Percentiles rank a stretch among this genome's conserved stretches.
Conservation (phyloP, 2,329 filamentous ascomycete species). For the Pseudocercospora pini-densiflorae region DNA sequence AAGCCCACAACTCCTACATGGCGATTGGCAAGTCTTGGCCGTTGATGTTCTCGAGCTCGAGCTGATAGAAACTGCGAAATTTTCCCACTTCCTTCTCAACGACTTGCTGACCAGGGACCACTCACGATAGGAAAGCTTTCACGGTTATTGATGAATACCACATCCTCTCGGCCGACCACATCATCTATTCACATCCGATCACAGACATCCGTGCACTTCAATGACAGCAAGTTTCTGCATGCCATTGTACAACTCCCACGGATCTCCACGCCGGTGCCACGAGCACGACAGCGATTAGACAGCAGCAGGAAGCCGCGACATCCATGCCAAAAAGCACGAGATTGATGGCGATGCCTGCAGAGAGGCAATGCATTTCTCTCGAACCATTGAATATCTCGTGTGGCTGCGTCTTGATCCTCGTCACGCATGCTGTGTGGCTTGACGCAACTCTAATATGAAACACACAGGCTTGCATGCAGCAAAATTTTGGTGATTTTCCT, state of each 20-base stretch:
- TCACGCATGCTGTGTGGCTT: slow-evolving; percentile 4
- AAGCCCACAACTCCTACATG: not conserved
- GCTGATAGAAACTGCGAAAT: not conserved
- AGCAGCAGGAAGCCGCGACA: slow-evolving; percentile 5
- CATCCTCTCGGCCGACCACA: not conserved
- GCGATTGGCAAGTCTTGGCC: slow-evolving; percentile 1
- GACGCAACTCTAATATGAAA: not conserved
- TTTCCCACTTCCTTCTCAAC: slow-evolving; percentile 2
- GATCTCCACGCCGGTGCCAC: slow-evolving; percentile 3
- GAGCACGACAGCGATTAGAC: slow-evolving; percentile 1
- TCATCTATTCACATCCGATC: not conserved
- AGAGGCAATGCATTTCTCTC: not conserved
- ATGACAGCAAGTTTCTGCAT: slow-evolving; percentile 2
- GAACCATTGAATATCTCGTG: not conserved
- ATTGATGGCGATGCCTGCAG: slow-evolving; percentile 1
- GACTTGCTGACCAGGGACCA: not conserved
- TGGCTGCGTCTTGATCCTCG: slow-evolving; percentile 7
- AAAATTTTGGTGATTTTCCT: no score
- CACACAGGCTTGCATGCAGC: not conserved
- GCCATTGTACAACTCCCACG: not conserved
- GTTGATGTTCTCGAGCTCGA: not conserved
- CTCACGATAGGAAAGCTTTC: not conserved
- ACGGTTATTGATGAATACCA: not conserved
- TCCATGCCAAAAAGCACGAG: slow-evolving; percentile 4
- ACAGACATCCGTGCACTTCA: slow-evolving; percentile 1